Percentiles rank a stretch among this genome's conserved stretches.
phyloP scores from a whole-genome alignment of 2,329 filamentous ascomycete genomes.

The Akanthomyces muscarius region DNA sequence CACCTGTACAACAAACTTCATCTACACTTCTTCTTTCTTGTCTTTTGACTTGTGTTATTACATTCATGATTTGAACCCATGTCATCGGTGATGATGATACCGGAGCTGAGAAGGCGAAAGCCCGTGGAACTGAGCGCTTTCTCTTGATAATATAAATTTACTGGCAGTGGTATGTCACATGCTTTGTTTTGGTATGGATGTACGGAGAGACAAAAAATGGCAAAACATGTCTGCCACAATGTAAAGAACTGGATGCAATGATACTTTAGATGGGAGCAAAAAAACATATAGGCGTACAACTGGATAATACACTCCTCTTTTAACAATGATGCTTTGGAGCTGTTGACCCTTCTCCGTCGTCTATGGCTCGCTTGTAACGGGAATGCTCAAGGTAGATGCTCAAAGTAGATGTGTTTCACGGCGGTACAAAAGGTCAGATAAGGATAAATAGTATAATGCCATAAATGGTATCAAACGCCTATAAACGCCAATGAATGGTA shows the following conservation, averaged over 20 bases:
- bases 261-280: slow-evolving; percentile 7
- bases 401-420: neutral
- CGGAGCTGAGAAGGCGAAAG: neutral
- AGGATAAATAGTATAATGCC: neutral
- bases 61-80: slow-evolving; percentile 1
- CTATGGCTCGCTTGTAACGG: no score
- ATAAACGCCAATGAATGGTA: slow-evolving; percentile 6
- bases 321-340: neutral
- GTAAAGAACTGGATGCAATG: slow-evolving; percentile 6
- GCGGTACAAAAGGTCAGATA: neutral
- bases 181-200: neutral
- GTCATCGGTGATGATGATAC: neutral
- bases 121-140: neutral
- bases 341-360: neutral
- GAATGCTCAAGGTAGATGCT: no score
- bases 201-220: neutral
- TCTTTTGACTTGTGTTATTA: slow-evolving; percentile 14
- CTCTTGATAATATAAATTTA: neutral
- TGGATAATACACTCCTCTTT: slow-evolving; percentile 17
- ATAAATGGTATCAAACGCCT: slow-evolving; percentile 7
- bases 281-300: slow-evolving; percentile 5
- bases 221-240: neutral
- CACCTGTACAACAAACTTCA: slow-evolving; percentile 11
- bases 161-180: neutral
- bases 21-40: slow-evolving; percentile 5